phyloP scores from a whole-genome alignment of 192 early-diverging fungal species.

The Entomortierella parvispora region DNA sequence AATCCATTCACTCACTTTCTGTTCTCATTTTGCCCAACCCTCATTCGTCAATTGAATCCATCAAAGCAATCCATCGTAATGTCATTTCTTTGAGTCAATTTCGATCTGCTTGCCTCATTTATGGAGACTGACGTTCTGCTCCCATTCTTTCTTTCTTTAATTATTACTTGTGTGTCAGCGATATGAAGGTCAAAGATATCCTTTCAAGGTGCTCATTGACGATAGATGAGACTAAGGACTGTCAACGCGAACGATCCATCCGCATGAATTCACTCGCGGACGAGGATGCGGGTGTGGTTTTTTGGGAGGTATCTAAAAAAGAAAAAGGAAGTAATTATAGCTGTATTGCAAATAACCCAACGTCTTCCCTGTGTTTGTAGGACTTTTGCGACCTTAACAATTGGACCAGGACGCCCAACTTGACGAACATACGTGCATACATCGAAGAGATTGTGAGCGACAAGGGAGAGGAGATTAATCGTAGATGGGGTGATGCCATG shows the following conservation, averaged over 20 bases:
- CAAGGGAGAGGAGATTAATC: not conserved
- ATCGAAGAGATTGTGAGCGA: not conserved
- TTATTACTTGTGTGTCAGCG: too few relatives aligned
- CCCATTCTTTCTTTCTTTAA: too few relatives aligned
- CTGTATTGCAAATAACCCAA: too few relatives aligned
- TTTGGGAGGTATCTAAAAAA: conserved; percentile 25
- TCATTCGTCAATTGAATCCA: too few relatives aligned
- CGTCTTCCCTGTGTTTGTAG: not conserved
- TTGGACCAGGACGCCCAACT: not conserved
- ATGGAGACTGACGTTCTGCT: too few relatives aligned
- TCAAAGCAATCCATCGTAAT: too few relatives aligned
- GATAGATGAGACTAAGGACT: not conserved
- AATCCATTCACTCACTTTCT: too few relatives aligned
- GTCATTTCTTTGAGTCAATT: too few relatives aligned
- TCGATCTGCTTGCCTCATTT: too few relatives aligned
- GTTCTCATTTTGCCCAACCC: too few relatives aligned
- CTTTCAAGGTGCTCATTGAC: not conserved
- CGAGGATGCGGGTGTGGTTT: conserved; percentile 8
- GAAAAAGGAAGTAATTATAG: too few relatives aligned
- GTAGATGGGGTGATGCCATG: not conserved
- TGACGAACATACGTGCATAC: not conserved
- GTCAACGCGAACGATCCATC: conserved; percentile 15
- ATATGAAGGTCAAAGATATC: conserved; percentile 12
- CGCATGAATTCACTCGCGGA: conserved; percentile 16
- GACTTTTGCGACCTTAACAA: not conserved